Evolutionary conservation across 441 rosid genomes (phyloP).

Genomic region (Mallotus japonicus): DNA sequence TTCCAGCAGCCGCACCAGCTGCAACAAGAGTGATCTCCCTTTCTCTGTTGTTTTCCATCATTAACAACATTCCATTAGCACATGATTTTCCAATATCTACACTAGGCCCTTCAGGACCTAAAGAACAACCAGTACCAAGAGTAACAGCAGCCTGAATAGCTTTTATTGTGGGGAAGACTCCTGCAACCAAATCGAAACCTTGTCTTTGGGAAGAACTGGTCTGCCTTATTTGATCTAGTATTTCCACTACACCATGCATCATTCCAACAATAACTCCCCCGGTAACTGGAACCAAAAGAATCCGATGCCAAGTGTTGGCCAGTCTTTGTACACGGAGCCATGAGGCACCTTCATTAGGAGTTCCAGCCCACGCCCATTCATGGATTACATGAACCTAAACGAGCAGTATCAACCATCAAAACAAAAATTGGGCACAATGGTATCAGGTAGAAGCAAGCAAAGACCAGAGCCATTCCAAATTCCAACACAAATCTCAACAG

Average conservation of each 20-base stretch:
- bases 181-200: constrained; percentile 78
- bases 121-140: constrained; percentile 91
- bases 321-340: constrained; percentile 88
- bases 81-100: constrained; percentile 96
- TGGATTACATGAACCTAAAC: constrained; percentile 82
- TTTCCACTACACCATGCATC: constrained; percentile 95
- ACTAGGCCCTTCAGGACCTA: constrained; percentile 97
- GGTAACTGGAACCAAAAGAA: constrained; percentile 84
- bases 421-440: too few relatives aligned
- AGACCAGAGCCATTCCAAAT: too few relatives aligned
- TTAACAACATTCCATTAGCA: constrained; percentile 81
- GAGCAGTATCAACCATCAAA: neutral
- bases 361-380: constrained; percentile 99
- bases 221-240: constrained; percentile 77
- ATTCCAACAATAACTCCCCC: constrained; percentile 97
- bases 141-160: constrained; percentile 96
- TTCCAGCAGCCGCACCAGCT: constrained; percentile 98
- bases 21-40: constrained; percentile 90
- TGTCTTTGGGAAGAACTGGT: constrained; percentile 59
- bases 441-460: too few relatives aligned
- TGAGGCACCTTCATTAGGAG: constrained; percentile 95
- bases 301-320: constrained; percentile 91
- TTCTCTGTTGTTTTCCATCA: constrained; percentile 97
- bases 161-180: constrained; percentile 74
- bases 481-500: neutral